Evolutionary conservation across 345 rosid genomes (phyloP), one percentile per base, ranked within the genome.

Genomic region (Nephelium lappaceum): DNA sequence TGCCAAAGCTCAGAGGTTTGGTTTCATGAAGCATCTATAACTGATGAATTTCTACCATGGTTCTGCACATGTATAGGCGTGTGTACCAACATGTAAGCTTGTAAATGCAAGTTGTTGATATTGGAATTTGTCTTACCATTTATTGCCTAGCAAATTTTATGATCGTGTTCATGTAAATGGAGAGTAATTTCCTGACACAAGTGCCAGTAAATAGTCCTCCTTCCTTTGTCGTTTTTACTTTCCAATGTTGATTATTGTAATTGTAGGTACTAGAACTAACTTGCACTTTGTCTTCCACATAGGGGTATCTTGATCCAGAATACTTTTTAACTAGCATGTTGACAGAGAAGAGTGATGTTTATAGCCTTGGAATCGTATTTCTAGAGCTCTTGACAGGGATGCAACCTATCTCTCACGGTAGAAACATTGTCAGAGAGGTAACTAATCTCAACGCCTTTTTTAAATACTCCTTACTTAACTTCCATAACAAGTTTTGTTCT

Each of bases 291-390:
- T 65, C 25, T 51, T 63, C 45, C 1, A 24, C 69, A 38, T 77
- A 88, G 92, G 92, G 92, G 19, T 89, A 85, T 69, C 77, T 87
- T 3, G 92, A 87, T 82, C 92, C 92, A 53, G 90, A 85, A 15
- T 87, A 89, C 74, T 84, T 82, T 77, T 68, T 82, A 67, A 85
- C 88, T 69, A 82, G 78, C 85, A 78, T 82, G 51, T 77, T 89
- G 67, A 87, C 89, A 3, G 89, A 87, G 47, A 87, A 89, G 81
- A 89, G 90, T 42, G 92, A 89, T 47, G 87, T 85, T 6, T 88
- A 83, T 82, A 87, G 91, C 81, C 81, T 88, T 0, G 89, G 90
- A 36, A 73, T 89, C 5, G 87, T 89, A 21, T 84, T 89, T 78
- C 85, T 87, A 16, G 92, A 89, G 64, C 87, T 89, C 19, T 77